These are phyloP conservation scores for Trichoderma sp. DNA, from an alignment of 2,329 filamentous ascomycete genomes.

Conservation along the genomic window DNA sequence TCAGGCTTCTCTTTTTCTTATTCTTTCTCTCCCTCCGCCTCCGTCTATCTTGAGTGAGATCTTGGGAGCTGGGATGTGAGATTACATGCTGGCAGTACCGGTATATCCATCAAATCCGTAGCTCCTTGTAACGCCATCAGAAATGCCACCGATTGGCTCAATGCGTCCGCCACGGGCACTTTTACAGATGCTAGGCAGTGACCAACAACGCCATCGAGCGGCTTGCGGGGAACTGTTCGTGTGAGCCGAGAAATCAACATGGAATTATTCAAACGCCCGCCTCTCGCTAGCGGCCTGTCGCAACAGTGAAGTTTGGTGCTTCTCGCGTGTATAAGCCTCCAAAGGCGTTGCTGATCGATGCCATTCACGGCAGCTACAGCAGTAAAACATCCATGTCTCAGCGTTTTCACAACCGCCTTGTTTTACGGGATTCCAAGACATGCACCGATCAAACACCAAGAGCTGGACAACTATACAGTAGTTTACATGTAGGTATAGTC, in stretches of 20 bases:
- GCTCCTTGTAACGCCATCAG: slow-evolving; percentile 4
- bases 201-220: neutral
- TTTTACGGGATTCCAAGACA: neutral
- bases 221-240: neutral
- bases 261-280: neutral
- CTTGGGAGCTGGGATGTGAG: neutral
- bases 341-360: neutral
- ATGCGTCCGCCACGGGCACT: neutral
- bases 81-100: neutral
- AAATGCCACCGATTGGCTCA: neutral
- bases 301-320: neutral
- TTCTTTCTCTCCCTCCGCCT: neutral
- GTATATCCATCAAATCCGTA: neutral
- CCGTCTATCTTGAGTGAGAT: neutral
- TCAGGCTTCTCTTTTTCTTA: neutral
- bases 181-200: neutral
- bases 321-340: neutral
- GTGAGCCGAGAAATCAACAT: neutral
- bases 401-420: neutral
- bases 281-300: neutral
- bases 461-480: neutral
- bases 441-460: neutral
- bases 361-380: neutral
- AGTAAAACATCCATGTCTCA: neutral
- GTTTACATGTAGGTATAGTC: neutral